Evolutionary conservation across 2,329 filamentous ascomycete species (phyloP).

Genomic region (Fusarium sp.): DNA sequence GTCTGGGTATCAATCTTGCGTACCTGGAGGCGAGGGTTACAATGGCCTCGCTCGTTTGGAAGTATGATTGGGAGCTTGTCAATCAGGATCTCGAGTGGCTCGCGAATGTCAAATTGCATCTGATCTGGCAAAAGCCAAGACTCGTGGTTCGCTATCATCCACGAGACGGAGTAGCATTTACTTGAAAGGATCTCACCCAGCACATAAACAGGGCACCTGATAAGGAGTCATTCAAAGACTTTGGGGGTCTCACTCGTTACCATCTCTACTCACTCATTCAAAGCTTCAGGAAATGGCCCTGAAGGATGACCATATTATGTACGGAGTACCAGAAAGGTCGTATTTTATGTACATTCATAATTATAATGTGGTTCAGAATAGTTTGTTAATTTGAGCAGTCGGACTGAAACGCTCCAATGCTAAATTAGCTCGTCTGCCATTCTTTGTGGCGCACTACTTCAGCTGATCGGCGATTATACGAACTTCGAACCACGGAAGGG

Average conservation of each 20-base stretch:
- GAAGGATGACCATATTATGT: too few species aligned
- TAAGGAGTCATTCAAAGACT: background rate
- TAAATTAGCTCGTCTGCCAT: background rate
- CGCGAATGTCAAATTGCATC: background rate
- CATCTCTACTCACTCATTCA: too few species aligned
- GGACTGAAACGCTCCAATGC: background rate
- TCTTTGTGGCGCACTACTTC: background rate
- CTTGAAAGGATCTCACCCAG: background rate
- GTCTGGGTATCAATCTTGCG: conserved; percentile 7
- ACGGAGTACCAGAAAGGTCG: too few species aligned
- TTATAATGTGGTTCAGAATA: background rate
- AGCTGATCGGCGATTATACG: background rate
- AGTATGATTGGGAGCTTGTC: conserved; percentile 4
- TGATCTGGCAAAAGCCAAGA: background rate
- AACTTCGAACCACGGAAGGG: background rate
- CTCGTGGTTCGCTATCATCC: background rate
- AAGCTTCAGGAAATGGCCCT: too few species aligned
- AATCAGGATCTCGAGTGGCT: background rate
- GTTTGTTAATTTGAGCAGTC: background rate
- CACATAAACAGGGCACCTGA: background rate
- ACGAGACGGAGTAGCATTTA: background rate
- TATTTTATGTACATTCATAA: background rate
- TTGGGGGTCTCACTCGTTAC: too few species aligned
- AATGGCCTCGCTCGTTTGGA: background rate
- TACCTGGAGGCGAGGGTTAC: background rate